Evolutionary conservation across 2,329 filamentous ascomycete genomes (phyloP).

Genomic region (Diaporthe sp.): DNA sequence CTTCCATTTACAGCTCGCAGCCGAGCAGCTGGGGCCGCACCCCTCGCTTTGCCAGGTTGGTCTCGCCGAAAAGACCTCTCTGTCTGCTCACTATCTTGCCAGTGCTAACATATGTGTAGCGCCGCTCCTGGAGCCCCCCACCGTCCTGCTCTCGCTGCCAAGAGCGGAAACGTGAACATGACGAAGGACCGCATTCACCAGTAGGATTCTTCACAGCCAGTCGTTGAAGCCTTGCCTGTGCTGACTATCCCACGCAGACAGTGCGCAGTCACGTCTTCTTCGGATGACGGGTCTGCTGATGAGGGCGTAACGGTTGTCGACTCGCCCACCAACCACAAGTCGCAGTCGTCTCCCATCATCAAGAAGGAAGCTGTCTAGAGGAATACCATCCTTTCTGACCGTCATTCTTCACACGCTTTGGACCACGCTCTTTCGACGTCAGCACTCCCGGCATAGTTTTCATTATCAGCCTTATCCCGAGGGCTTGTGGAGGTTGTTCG

Average conservation of each 20-base stretch:
- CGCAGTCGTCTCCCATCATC: slow-evolving; percentile 65
- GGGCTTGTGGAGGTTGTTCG: slow-evolving; percentile 42
- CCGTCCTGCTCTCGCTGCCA: slow-evolving; percentile 41
- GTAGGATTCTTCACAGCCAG: slow-evolving; percentile 39
- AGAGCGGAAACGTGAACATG: slow-evolving; percentile 41
- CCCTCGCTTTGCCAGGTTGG: slow-evolving; percentile 47
- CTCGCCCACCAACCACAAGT: slow-evolving; percentile 59
- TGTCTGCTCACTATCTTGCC: slow-evolving; percentile 29
- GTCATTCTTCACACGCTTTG: slow-evolving; percentile 43
- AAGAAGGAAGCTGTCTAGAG: slow-evolving; percentile 57
- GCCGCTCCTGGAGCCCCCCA: slow-evolving; percentile 39
- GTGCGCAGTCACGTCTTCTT: slow-evolving; percentile 58
- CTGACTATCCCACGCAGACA: slow-evolving; percentile 50
- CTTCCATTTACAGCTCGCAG: slow-evolving; percentile 59
- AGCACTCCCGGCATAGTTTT: slow-evolving; percentile 41
- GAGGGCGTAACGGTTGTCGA: slow-evolving; percentile 70
- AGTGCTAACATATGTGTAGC: slow-evolving; percentile 37
- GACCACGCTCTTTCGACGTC: slow-evolving; percentile 40
- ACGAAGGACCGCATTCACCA: slow-evolving; percentile 38
- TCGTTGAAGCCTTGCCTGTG: slow-evolving; percentile 48
- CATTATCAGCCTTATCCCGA: slow-evolving; percentile 41
- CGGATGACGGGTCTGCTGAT: slow-evolving; percentile 62
- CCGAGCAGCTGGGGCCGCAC: slow-evolving; percentile 55
- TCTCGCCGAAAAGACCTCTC: not conserved
- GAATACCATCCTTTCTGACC: slow-evolving; percentile 45